Base-by-base conservation (phyloP, 495 filamentous ascomycete genomes). In the Entonaema liquescens region DNA sequence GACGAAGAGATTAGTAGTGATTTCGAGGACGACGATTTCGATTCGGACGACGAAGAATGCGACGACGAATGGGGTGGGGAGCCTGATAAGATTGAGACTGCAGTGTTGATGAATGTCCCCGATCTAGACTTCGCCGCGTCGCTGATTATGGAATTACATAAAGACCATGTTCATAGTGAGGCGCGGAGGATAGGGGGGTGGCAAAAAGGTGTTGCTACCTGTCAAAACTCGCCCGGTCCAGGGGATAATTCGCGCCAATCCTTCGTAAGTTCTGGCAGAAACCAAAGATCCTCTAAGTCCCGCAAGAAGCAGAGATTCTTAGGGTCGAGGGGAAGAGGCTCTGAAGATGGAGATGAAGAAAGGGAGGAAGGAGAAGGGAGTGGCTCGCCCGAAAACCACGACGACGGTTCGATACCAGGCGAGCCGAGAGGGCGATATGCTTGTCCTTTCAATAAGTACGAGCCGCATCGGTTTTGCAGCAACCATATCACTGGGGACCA, bases 121-220 rank as follows among this genome's bases (percentile, higher is more conserved):
- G 59, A 54, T 19, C 33, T 69, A 2, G 66, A 33, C n/a, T 54
- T 69, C 13, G 66, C 66, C 17, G 53, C 66, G 19, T 63, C 53
- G 59, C 23, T 69, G 36, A 63, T 69, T 26, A 28, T 69, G 35
- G 38, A 69, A 42, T 38, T 69, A 8, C 66, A 69, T 29, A 69
- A 23, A 25, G 66, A 63, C 50, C 52, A 49, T 6, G 42, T 54
- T 21, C 59, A 63, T 8, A 52, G 42, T 19, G 57, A 69, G 54
- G 66, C 19, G 12, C 29, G 42, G 26, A 69, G 13, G 13, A 69
- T 69, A 36, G 66, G 59, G 17, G 66, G 66, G 12, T 69, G 66
- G 59, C 66, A 69, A 21, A 69, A 13, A 47, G 66, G 49, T 0
- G 33, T 69, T 7, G 35, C 44, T 7, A 63, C 58, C 25, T 69